A percentile compares a stretch with the other conserved stretches of the same genome.
Conservation (phyloP, 345 rosid species). For the Atalantia buxifolia region DNA sequence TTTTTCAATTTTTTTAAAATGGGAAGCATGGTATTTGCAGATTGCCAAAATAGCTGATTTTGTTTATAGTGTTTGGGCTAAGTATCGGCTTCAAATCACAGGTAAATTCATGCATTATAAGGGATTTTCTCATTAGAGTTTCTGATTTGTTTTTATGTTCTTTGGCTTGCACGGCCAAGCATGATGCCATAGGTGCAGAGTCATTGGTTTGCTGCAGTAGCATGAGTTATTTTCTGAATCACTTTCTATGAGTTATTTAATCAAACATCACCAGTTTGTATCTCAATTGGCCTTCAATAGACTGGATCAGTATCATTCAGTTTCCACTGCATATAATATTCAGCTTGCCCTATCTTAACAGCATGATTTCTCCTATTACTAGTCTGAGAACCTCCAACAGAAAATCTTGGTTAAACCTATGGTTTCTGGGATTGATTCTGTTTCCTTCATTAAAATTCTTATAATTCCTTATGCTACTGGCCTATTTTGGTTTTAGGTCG, state of each 20-base stretch:
- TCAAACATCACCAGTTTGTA: background rate
- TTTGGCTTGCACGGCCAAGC: background rate
- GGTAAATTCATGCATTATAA: constrained; percentile 33
- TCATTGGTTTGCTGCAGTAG: background rate
- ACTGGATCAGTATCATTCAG: background rate
- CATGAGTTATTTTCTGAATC: background rate
- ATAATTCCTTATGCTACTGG: background rate
- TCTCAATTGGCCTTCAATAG: background rate
- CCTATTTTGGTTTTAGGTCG: constrained; percentile 48
- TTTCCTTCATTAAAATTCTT: background rate
- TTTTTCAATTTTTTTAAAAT: background rate
- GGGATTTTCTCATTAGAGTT: background rate
- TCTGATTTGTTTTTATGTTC: background rate
- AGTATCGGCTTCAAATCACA: constrained; percentile 76
- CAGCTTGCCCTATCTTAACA: background rate
- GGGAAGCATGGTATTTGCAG: constrained; percentile 31
- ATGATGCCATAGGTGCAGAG: background rate
- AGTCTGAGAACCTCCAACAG: background rate
- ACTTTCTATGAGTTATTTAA: background rate
- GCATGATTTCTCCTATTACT: background rate
- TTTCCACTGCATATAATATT: background rate
- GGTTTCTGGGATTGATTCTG: background rate
- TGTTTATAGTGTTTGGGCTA: constrained; percentile 81
- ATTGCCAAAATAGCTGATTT: constrained; percentile 67
- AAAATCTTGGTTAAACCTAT: background rate